phyloP scores from a whole-genome alignment of 2,329 filamentous ascomycete species.

The Periconia sp. region DNA sequence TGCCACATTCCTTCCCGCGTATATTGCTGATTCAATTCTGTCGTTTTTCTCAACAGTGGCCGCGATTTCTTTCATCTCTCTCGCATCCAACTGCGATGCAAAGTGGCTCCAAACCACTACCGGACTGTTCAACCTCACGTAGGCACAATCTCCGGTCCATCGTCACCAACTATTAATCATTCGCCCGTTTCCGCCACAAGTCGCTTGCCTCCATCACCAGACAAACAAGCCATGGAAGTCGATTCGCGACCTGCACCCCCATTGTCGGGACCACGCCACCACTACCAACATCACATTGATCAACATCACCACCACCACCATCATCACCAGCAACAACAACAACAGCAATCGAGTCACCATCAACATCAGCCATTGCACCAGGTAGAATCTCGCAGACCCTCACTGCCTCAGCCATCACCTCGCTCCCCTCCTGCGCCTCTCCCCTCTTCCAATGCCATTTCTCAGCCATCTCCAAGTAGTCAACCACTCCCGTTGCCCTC shows the following conservation, averaged over 20 bases:
- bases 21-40: slow-evolving; percentile 5
- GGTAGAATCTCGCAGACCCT: slow-evolving; percentile 20
- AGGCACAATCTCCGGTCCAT: slow-evolving; percentile 15
- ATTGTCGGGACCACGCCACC: slow-evolving; percentile 17
- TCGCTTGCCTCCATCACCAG: no score
- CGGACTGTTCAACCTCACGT: slow-evolving; percentile 31
- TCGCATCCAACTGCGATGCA: slow-evolving; percentile 42
- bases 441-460: slow-evolving; percentile 5
- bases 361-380: slow-evolving; percentile 10
- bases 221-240: slow-evolving; percentile 30
- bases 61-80: slow-evolving; percentile 45
- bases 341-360: not conserved
- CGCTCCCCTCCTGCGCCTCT: slow-evolving; percentile 1
- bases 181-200: slow-evolving; percentile 14
- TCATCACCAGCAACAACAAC: slow-evolving; percentile 3
- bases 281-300: slow-evolving; percentile 10
- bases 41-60: slow-evolving; percentile 22
- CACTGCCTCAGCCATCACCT: slow-evolving; percentile 16
- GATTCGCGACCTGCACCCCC: slow-evolving; percentile 27
- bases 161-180: slow-evolving; percentile 19
- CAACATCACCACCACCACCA: slow-evolving; percentile 19
- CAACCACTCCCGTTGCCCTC: slow-evolving; percentile 16
- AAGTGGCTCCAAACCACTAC: slow-evolving; percentile 22
- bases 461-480: slow-evolving; percentile 21
- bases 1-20: no score